Evolutionary conservation across 2,329 filamentous ascomycete species (phyloP).

Genomic region (Neofusicoccum sp.): DNA sequence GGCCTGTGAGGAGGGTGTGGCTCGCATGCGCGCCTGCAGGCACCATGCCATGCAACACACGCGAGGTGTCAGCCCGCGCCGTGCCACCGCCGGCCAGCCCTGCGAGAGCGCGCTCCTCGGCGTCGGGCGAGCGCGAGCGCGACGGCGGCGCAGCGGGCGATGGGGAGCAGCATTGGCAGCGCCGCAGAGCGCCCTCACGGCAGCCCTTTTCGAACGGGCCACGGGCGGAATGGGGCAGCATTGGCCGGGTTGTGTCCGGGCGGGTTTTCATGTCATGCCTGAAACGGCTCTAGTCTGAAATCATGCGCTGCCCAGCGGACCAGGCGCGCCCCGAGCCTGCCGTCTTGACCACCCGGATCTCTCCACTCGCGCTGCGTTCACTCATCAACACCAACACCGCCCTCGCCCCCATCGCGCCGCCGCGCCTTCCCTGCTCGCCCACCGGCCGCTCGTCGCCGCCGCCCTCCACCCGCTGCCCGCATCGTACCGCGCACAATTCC

Average conservation of each 20-base stretch:
- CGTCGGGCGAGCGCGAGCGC: background rate
- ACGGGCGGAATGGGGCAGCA: too few relatives aligned
- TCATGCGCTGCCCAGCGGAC: conserved; percentile 20
- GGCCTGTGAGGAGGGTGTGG: background rate
- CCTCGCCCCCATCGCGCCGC: conserved; percentile 9
- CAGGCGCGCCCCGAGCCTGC: conserved; percentile 26
- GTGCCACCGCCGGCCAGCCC: background rate
- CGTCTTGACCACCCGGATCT: conserved; percentile 26
- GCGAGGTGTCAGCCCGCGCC: conserved; percentile 11
- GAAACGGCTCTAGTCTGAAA: conserved; percentile 29
- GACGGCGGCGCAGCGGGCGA: background rate
- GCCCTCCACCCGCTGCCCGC: background rate
- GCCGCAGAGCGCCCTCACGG: conserved; percentile 5
- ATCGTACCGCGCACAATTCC: conserved; percentile 18
- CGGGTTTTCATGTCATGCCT: conserved; percentile 21
- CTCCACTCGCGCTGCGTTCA: conserved; percentile 19
- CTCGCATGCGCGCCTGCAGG: conserved; percentile 1
- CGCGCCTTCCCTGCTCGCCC: background rate
- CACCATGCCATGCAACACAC: background rate
- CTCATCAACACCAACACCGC: conserved; percentile 26
- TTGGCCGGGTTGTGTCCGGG: background rate
- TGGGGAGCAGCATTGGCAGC: background rate
- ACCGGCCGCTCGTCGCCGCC: background rate
- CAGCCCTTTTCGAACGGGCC: conserved; percentile 11
- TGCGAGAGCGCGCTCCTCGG: background rate